A percentile compares a stretch with the other conserved stretches of the same genome.
Conservation (phyloP, 495 filamentous ascomycete genomes). For the Aspergillus steynii region DNA sequence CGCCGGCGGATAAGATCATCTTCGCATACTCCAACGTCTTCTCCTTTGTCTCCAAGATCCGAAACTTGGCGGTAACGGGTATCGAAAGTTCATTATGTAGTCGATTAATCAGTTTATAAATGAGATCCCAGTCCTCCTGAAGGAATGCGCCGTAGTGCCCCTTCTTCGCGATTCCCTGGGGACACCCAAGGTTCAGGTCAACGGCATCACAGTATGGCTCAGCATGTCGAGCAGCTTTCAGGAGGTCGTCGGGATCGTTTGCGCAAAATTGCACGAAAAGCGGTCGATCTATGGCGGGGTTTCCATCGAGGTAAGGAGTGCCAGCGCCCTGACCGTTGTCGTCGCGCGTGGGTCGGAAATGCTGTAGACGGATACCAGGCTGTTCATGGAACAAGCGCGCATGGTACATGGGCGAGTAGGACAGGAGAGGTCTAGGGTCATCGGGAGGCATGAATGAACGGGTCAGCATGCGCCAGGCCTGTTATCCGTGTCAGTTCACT, state of each 20-base stretch:
- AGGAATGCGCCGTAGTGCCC: constrained; percentile 93
- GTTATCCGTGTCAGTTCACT: constrained; percentile 21
- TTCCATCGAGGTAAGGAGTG: constrained; percentile 74
- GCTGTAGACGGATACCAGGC: constrained; percentile 69
- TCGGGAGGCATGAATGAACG: constrained; percentile 78
- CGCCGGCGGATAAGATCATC: constrained; percentile 84
- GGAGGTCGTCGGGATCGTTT: constrained; percentile 76
- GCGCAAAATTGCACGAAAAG: constrained; percentile 97
- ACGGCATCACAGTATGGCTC: constrained; percentile 90
- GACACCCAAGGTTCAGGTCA: constrained; percentile 96
- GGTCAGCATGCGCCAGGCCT: constrained; percentile 95
- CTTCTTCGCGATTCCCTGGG: constrained; percentile 88
- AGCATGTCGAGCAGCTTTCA: constrained; percentile 73
- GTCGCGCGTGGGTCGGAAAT: constrained; percentile 70
- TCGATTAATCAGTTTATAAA: constrained; percentile 74
- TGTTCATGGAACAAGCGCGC: constrained; percentile 77
- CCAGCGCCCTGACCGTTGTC: constrained; percentile 34
- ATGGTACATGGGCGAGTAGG: constrained; percentile 95
- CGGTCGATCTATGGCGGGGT: constrained; percentile 77
- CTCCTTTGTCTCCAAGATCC: constrained; percentile 84
- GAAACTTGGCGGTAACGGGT: constrained; percentile 93
- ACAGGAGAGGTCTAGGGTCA: constrained; percentile 60
- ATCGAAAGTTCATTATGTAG: constrained; percentile 71
- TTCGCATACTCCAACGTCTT: constrained; percentile 85
- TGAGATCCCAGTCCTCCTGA: constrained; percentile 86